These are phyloP conservation scores for Cubamyces sp. DNA, from an alignment of 768 basidiomycete species.

Conservation along the genomic window DNA sequence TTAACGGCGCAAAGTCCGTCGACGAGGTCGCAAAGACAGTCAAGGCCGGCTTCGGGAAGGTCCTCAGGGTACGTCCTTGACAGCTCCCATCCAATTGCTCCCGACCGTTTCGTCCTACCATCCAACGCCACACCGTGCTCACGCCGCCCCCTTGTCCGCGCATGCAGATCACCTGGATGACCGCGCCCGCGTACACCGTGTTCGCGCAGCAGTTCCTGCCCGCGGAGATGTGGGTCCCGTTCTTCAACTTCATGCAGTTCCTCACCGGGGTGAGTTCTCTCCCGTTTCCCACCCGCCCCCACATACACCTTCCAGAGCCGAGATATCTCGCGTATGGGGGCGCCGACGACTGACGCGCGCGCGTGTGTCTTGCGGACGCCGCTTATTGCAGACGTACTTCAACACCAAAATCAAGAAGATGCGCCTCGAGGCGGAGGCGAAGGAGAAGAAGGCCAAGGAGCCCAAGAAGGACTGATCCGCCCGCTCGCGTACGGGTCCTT, in stretches of 20 bases:
- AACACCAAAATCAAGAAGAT: slow-evolving; percentile 73
- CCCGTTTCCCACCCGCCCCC: not conserved
- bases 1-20: slow-evolving; percentile 74
- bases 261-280: slow-evolving; percentile 64
- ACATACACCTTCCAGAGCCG: no score
- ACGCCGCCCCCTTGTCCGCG: not conserved
- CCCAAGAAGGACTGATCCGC: slow-evolving; percentile 34
- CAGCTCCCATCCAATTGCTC: no score
- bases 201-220: slow-evolving; percentile 83
- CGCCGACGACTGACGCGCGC: slow-evolving; percentile 13
- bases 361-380: not conserved
- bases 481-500: not conserved
- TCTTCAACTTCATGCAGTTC: slow-evolving; percentile 82
- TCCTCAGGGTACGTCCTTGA: slow-evolving; percentile 59
- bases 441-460: slow-evolving; percentile 53
- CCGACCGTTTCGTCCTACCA: not conserved
- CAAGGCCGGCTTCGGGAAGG: slow-evolving; percentile 71
- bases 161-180: slow-evolving; percentile 74
- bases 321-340: no score
- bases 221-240: slow-evolving; percentile 87
- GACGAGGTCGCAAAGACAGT: slow-evolving; percentile 70
- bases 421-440: slow-evolving; percentile 48
- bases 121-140: not conserved
- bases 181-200: slow-evolving; percentile 73
- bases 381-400: slow-evolving; percentile 59